These are phyloP conservation scores for Yamadazyma membranifaciens DNA, from an alignment of 1,139 yeast genomes.

Conservation along the genomic window DNA sequence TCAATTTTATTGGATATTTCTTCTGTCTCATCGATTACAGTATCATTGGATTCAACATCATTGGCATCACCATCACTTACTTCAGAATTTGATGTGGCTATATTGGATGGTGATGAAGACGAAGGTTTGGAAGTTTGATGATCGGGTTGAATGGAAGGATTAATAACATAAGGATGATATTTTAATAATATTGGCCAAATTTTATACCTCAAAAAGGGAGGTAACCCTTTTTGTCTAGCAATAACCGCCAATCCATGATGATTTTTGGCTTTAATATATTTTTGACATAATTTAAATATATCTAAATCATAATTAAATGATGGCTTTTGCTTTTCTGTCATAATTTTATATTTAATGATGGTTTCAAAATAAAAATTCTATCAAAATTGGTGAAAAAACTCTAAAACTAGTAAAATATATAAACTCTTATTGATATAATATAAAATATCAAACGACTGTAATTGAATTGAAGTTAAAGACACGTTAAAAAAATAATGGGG, in stretches of 20 bases:
- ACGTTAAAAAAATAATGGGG: too few relatives aligned
- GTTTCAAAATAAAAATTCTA: background rate
- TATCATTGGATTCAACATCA: background rate
- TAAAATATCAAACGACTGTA: too few relatives aligned
- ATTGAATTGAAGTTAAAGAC: too few relatives aligned
- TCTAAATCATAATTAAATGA: conserved; percentile 43
- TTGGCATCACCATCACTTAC: background rate
- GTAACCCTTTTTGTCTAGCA: conserved; percentile 82
- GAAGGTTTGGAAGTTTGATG: background rate
- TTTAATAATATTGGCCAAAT: conserved; percentile 85
- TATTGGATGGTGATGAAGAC: background rate
- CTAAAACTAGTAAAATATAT: too few relatives aligned
- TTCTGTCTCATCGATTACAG: conserved; percentile 16
- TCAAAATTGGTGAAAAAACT: too few relatives aligned
- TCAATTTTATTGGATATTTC: conserved; percentile 36
- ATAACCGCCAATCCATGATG: conserved; percentile 72
- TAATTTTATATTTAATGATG: too few relatives aligned
- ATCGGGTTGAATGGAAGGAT: conserved; percentile 71
- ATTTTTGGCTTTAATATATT: conserved; percentile 50
- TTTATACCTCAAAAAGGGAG: conserved; percentile 72
- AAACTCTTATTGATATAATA: too few relatives aligned
- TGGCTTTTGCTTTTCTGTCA: conserved; percentile 18
- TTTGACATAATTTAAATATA: conserved; percentile 34
- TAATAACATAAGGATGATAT: conserved; percentile 79
- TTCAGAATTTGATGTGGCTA: background rate